A percentile compares a stretch with the other conserved stretches of the same genome.
Conservation (phyloP, 495 filamentous ascomycete species). For the Geoglossum glabrum region DNA sequence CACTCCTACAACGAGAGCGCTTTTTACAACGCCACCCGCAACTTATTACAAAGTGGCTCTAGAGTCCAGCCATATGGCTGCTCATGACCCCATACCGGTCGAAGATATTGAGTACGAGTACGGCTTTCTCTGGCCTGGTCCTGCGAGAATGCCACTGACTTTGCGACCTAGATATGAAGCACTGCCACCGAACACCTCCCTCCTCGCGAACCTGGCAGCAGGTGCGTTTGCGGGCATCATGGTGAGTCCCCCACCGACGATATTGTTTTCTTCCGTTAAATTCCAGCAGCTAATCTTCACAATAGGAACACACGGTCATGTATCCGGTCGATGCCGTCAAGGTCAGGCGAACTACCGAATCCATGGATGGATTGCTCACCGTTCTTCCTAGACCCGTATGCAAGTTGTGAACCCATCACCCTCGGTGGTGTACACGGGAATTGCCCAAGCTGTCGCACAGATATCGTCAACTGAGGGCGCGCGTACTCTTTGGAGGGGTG, state of each 20-base stretch:
- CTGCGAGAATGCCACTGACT: slow-evolving; percentile 19
- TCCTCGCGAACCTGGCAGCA: slow-evolving; percentile 28
- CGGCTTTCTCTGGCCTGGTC: background rate
- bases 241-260: slow-evolving; percentile 30
- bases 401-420: slow-evolving; percentile 80
- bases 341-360: slow-evolving; percentile 28
- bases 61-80: slow-evolving; percentile 2
- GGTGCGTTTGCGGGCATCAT: slow-evolving; percentile 95
- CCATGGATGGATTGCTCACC: background rate
- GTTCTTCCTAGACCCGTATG: slow-evolving; percentile 62
- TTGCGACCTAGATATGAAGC: slow-evolving; percentile 27
- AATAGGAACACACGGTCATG: slow-evolving; percentile 79
- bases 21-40: background rate
- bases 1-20: slow-evolving; percentile 3
- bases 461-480: slow-evolving; percentile 81
- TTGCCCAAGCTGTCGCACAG: slow-evolving; percentile 77
- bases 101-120: slow-evolving; percentile 24
- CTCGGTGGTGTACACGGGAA: slow-evolving; percentile 71
- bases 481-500: slow-evolving; percentile 82
- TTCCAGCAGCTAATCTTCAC: slow-evolving; percentile 7
- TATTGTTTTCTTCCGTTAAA: slow-evolving; percentile 7
- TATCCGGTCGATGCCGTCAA: slow-evolving; percentile 97
- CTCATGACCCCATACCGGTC: slow-evolving; percentile 25
- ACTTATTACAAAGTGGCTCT: background rate
- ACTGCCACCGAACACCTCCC: slow-evolving; percentile 37